Percentiles rank a stretch among this genome's conserved stretches.
These are phyloP conservation scores for Colletotrichum limetticola DNA, from an alignment of 2,329 filamentous ascomycete genomes.

Conservation along the genomic window DNA sequence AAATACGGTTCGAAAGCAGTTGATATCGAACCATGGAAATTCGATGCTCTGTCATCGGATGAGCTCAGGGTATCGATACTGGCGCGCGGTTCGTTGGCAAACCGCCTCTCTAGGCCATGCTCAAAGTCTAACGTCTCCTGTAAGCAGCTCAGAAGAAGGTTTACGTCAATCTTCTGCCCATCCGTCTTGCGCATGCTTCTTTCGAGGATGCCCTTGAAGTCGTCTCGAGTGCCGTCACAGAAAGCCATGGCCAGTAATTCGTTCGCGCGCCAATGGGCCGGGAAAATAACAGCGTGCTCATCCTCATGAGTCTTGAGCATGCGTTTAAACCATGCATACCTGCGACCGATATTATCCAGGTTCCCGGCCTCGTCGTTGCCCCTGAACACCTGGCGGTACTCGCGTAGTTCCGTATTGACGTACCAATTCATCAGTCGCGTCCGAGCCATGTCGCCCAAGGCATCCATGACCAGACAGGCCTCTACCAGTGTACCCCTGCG, in stretches of 20 bases:
- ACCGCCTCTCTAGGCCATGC: slow-evolving; percentile 86
- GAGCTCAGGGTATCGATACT: slow-evolving; percentile 93
- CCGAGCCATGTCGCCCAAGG: slow-evolving; percentile 87
- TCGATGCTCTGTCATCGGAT: slow-evolving; percentile 77
- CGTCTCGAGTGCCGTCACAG: slow-evolving; percentile 94
- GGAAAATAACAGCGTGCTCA: slow-evolving; percentile 90
- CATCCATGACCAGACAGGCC: slow-evolving; percentile 93
- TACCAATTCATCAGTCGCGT: slow-evolving; percentile 93
- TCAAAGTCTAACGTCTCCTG: slow-evolving; percentile 98
- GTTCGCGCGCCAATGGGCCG: slow-evolving; percentile 86
- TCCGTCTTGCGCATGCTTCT: slow-evolving; percentile 83
- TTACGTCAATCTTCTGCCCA: slow-evolving; percentile 87
- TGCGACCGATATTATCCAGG: slow-evolving; percentile 92
- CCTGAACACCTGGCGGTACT: slow-evolving; percentile 95
- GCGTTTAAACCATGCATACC: slow-evolving; percentile 96
- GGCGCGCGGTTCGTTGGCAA: slow-evolving; percentile 76
- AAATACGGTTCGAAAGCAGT: slow-evolving; percentile 98
- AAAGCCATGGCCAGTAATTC: slow-evolving; percentile 92
- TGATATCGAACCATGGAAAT: slow-evolving; percentile 91
- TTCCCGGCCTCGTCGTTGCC: slow-evolving; percentile 97
- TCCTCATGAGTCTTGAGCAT: slow-evolving; percentile 97
- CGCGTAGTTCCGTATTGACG: slow-evolving; percentile 94
- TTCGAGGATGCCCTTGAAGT: slow-evolving; percentile 93
- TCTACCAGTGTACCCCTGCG: slow-evolving; percentile 81
- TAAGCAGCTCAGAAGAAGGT: slow-evolving; percentile 85